These are phyloP conservation scores for Phytophthora pini DNA, from an alignment of 352 stramenopile genomes.

Conservation along the genomic window DNA sequence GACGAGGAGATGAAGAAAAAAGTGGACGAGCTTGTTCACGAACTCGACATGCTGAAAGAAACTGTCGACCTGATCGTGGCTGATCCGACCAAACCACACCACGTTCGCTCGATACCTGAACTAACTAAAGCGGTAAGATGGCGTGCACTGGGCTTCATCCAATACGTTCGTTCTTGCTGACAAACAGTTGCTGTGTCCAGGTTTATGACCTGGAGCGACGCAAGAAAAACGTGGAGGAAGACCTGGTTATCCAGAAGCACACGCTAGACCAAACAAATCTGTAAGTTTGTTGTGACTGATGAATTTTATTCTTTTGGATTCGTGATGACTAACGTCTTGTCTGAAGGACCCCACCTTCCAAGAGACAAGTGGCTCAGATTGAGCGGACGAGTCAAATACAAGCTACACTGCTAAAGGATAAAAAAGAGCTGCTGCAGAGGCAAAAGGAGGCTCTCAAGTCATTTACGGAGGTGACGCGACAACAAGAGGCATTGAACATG, in stretches of 20 bases:
- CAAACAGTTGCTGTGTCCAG: conserved; percentile 6
- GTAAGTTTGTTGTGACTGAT: conserved; percentile 13
- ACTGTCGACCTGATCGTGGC: conserved; percentile 18
- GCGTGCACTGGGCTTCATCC: too few species aligned
- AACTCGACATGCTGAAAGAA: conserved; percentile 15
- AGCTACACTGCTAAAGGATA: too few species aligned
- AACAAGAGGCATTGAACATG: too few species aligned
- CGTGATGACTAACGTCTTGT: not conserved
- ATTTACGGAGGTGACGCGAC: too few species aligned
- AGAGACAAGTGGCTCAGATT: conserved; percentile 12
- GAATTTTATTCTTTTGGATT: not conserved
- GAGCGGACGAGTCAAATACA: not conserved
- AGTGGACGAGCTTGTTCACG: conserved; percentile 8
- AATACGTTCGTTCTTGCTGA: too few species aligned
- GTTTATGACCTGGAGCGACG: conserved; percentile 12
- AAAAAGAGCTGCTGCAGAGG: too few species aligned
- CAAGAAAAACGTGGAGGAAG: not conserved
- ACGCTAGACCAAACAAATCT: conserved; percentile 6
- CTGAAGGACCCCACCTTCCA: conserved; percentile 26
- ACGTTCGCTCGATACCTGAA: conserved; percentile 26
- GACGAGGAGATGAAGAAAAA: conserved; percentile 10
- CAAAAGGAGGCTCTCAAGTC: too few species aligned
- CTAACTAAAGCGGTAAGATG: conserved; percentile 23
- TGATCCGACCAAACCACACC: conserved; percentile 13
- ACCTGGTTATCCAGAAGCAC: not conserved